A percentile compares a stretch with the other conserved stretches of the same genome.
These are phyloP conservation scores for Hyphodiscus hymeniophilus DNA, from an alignment of 495 filamentous ascomycete species.

Conservation along the genomic window DNA sequence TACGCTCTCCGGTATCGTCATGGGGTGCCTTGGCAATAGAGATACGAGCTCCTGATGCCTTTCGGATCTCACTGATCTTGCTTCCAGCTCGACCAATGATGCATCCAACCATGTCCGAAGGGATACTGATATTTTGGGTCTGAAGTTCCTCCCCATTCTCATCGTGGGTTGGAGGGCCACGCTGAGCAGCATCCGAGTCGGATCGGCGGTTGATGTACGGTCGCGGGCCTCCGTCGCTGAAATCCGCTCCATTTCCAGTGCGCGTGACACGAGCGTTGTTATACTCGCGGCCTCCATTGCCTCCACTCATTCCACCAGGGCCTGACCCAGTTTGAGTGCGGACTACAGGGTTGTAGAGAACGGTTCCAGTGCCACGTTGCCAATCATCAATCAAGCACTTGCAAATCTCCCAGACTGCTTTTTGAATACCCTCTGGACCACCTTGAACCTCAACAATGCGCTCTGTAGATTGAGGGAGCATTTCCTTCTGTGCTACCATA, in stretches of 20 bases:
- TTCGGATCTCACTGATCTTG: slow-evolving; percentile 97
- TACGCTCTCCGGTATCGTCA: slow-evolving; percentile 94
- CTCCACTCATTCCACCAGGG: slow-evolving; percentile 25
- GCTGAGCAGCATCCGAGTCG: slow-evolving; percentile 64
- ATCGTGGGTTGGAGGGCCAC: slow-evolving; percentile 72
- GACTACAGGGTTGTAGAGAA: slow-evolving; percentile 93
- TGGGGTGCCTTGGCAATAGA: slow-evolving; percentile 98
- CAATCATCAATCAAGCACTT: slow-evolving; percentile 97
- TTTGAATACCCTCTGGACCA: slow-evolving; percentile 86
- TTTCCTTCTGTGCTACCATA: slow-evolving; percentile 99
- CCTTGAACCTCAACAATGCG: slow-evolving; percentile 95
- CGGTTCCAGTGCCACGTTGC: slow-evolving; percentile 91
- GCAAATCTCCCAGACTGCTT: slow-evolving; percentile 96
- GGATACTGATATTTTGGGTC: slow-evolving; percentile 99
- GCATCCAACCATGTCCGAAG: slow-evolving; percentile 98
- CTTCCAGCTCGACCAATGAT: slow-evolving; percentile 91
- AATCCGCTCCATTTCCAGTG: slow-evolving; percentile 95
- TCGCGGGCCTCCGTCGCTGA: slow-evolving; percentile 67
- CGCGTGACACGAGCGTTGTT: slow-evolving; percentile 70
- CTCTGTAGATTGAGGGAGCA: slow-evolving; percentile 99
- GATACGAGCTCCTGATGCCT: slow-evolving; percentile 91
- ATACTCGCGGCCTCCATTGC: slow-evolving; percentile 44
- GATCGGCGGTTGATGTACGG: slow-evolving; percentile 63
- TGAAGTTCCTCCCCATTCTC: slow-evolving; percentile 97
- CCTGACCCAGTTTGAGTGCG: slow-evolving; percentile 53